Conservation (phyloP, 805 yeast species). For the Deakozyma indianensis region DNA sequence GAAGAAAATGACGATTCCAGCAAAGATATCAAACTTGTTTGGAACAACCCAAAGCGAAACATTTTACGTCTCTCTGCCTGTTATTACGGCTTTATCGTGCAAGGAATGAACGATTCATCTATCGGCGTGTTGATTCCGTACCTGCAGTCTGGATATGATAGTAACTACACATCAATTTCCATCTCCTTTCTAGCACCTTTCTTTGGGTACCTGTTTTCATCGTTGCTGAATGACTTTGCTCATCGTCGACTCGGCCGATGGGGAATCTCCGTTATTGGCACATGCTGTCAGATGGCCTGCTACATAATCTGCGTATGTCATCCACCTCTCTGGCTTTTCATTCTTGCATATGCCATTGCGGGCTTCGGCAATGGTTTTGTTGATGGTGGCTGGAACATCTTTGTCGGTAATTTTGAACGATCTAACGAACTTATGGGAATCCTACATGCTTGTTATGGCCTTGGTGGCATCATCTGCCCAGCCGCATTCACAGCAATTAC, state of each 20-base stretch:
- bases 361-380: slow-evolving; percentile 46
- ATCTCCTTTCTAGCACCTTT: slow-evolving; percentile 37
- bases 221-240: slow-evolving; percentile 30
- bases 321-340: slow-evolving; percentile 30
- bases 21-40: background rate
- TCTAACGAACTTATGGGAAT: background rate
- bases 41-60: background rate
- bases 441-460: slow-evolving; percentile 9
- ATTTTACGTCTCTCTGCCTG: background rate
- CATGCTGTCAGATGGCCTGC: slow-evolving; percentile 22
- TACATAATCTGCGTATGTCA: slow-evolving; percentile 26
- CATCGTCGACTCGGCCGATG: slow-evolving; percentile 33
- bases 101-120: slow-evolving; percentile 49
- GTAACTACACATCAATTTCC: slow-evolving; percentile 35
- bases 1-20: background rate
- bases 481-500: slow-evolving; percentile 4
- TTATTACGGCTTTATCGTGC: slow-evolving; percentile 23
- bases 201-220: slow-evolving; percentile 40
- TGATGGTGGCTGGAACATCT: slow-evolving; percentile 42
- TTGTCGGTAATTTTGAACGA: slow-evolving; percentile 26
- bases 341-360: slow-evolving; percentile 24
- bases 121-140: slow-evolving; percentile 46
- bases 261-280: slow-evolving; percentile 29
- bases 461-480: slow-evolving; percentile 15
- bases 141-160: slow-evolving; percentile 30